Base-by-base conservation (phyloP, 176 grass and related monocot species). In the Paspalum vaginatum region DNA sequence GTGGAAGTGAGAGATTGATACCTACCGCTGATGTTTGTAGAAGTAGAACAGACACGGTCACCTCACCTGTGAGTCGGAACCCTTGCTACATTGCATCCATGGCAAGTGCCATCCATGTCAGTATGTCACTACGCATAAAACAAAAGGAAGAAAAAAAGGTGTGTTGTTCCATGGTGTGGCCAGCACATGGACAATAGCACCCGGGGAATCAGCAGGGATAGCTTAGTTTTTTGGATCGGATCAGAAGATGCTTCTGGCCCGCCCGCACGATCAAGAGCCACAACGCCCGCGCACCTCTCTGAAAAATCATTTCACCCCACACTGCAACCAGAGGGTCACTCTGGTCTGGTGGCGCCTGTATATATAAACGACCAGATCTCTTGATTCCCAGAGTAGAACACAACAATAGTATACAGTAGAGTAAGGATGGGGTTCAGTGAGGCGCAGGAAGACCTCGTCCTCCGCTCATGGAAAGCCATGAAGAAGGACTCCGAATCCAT, bases 381-480 rank as follows among this genome's bases (percentile, higher is more conserved):
- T 2, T 68, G n/a, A n/a, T n/a, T n/a, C 11, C n/a, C 10, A 58
- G 1, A 49, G n/a, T 10, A 25, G 56, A 59, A 37, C 52, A 32
- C 55, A 32, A 42, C 8, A n/a, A 20, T 1, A 51, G 3, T 55
- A 69, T 3, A 3, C 5, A 41, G 15, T 2, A 49, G 32, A n/a
- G n/a, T 6, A 60, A 14, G 11, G 15, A 87, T 93, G 84, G 83
- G 32, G 51, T 97, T 91, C 78, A 89, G 86, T 9, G 81, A 97
- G 76, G 53, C 81, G n/a, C 91, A 93, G 17, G 94, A 91, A 51
- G 74, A 90, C 32, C 88, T 97, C 0, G 91, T 97, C 45, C 55
- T 97, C 65, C 73, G 70, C 79, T 93, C 94, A 88, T 93, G 94
- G 94, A 85, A 62, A 57, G 78, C 70, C 64, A 97, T 97, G 94